These are phyloP conservation scores for Baudoinia panamericana DNA, from an alignment of 495 filamentous ascomycete species.

Conservation along the genomic window DNA sequence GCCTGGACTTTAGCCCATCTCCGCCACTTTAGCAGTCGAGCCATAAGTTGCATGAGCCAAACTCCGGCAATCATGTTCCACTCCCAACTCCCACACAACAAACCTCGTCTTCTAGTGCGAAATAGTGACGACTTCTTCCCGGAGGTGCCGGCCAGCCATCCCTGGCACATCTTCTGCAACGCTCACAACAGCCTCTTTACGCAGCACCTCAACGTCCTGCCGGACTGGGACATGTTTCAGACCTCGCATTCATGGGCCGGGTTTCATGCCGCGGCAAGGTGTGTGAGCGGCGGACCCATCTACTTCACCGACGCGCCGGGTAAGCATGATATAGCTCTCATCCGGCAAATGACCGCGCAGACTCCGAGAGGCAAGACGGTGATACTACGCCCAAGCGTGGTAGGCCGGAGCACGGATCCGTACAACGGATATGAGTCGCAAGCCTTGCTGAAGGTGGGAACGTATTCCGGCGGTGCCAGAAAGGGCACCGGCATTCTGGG, in stretches of 20 bases:
- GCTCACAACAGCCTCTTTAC: slow-evolving; percentile 83
- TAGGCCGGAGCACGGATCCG: slow-evolving; percentile 55
- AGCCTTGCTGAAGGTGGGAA: slow-evolving; percentile 62
- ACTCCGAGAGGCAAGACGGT: slow-evolving; percentile 57
- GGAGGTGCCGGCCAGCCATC: slow-evolving; percentile 57
- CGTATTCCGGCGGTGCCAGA: slow-evolving; percentile 48
- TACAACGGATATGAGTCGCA: slow-evolving; percentile 64
- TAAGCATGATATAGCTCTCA: slow-evolving; percentile 57
- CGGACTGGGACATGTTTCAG: slow-evolving; percentile 99
- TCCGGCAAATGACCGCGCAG: slow-evolving; percentile 61
- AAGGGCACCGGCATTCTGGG: slow-evolving; percentile 68
- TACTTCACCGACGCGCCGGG: slow-evolving; percentile 87
- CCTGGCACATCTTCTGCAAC: slow-evolving; percentile 92
- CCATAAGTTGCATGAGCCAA: slow-evolving; percentile 88
- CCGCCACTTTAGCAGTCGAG: slow-evolving; percentile 59
- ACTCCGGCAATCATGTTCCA: slow-evolving; percentile 73
- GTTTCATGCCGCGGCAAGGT: slow-evolving; percentile 82
- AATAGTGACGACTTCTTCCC: slow-evolving; percentile 96
- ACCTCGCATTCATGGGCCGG: slow-evolving; percentile 61
- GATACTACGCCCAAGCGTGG: slow-evolving; percentile 58
- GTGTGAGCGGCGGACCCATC: slow-evolving; percentile 79
- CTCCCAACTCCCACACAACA: slow-evolving; percentile 60
- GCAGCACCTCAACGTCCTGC: slow-evolving; percentile 54
- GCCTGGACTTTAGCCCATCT: slow-evolving; percentile 71
- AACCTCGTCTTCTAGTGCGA: slow-evolving; percentile 55